phyloP scores from a whole-genome alignment of 2,329 filamentous ascomycete species.

The Stenocarpella maydis region DNA sequence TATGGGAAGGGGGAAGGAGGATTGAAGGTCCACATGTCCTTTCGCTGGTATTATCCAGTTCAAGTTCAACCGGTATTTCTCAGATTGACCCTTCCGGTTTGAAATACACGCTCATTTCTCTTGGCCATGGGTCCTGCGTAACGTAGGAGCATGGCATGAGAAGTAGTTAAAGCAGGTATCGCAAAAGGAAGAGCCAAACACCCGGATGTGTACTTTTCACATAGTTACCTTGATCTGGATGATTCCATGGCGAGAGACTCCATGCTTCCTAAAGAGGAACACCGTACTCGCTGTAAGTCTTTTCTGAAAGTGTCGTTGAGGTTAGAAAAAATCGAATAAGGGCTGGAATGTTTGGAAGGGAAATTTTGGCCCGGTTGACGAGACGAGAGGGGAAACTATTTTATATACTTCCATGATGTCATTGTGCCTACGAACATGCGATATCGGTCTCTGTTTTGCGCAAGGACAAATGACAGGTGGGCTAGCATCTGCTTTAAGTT shows the following conservation, averaged over 20 bases:
- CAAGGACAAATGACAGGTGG: neutral
- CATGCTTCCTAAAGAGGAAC: conserved; percentile 6
- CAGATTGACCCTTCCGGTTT: conserved; percentile 57
- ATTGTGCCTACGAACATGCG: conserved; percentile 1
- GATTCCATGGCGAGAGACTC: conserved; percentile 44
- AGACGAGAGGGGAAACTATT: neutral
- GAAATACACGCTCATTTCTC: neutral
- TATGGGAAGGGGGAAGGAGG: conserved; percentile 41
- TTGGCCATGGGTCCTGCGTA: neutral
- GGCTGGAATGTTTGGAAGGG: neutral
- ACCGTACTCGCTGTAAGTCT: conserved; percentile 4
- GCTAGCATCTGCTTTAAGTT: neutral
- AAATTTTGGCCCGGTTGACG: too few species aligned
- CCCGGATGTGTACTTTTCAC: conserved; percentile 56
- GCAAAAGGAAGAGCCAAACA: conserved; percentile 50
- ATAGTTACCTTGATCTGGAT: conserved; percentile 55
- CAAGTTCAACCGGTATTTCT: conserved; percentile 86
- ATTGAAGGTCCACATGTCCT: conserved; percentile 79
- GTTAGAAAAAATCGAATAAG: too few species aligned
- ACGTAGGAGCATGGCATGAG: neutral
- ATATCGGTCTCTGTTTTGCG: conserved; percentile 2
- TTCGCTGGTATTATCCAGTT: conserved; percentile 70
- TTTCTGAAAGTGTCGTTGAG: neutral
- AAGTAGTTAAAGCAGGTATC: conserved; percentile 45
- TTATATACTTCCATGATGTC: conserved; percentile 21